Evolutionary conservation across 495 filamentous ascomycete species (phyloP), one percentile per base, ranked within the genome.

Genomic region (Xylaria telfairii): DNA sequence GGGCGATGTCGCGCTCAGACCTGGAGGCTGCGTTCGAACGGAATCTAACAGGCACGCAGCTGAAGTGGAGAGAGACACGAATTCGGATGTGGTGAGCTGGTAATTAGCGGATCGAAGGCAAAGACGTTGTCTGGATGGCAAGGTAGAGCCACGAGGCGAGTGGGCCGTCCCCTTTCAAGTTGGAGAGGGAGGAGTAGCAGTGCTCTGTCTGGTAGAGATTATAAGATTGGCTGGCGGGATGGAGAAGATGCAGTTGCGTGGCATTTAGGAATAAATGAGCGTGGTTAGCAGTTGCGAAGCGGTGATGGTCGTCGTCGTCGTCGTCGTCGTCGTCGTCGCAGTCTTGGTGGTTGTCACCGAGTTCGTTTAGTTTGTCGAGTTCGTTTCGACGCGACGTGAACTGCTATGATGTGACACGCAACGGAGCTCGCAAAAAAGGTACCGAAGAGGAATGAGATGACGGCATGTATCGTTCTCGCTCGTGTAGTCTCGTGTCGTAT

Each of bases 1-100:
- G 21, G 57, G 17, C 47, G 59, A 65, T 57, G 61, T 51, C 44
- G 26, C 46, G 61, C 47, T 72, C 54, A 71, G 71, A 72, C 56
- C 61, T 47, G 69, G 67, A 42, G 51, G 65, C 4, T 17, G 30
- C 42, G 24, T 54, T 24, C 12, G 30, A 30, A 49, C n/a, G 7
- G 61, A 26, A 24, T 17, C 4, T n/a, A 4, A 59, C 32, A 15
- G 17, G 56, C 24, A 24, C 61, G 41, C 30, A 37, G 3, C 37
- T 21, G 21, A 41, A 42, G 61, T 12, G 34, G 61, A n/a, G 6
- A 7, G 28, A 61, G 39, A 32, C 21, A n/a, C 17, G 10, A 7
- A 28, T 28, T 42, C 21, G 37, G 15, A 46, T 10, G 8, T 4
- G 24, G 17, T 12, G 13, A 47, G 39, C n/a, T 13, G 26, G 26